These are phyloP conservation scores for Volvox carteri DNA, from an alignment of 163 green algal genomes.

Conservation along the genomic window DNA sequence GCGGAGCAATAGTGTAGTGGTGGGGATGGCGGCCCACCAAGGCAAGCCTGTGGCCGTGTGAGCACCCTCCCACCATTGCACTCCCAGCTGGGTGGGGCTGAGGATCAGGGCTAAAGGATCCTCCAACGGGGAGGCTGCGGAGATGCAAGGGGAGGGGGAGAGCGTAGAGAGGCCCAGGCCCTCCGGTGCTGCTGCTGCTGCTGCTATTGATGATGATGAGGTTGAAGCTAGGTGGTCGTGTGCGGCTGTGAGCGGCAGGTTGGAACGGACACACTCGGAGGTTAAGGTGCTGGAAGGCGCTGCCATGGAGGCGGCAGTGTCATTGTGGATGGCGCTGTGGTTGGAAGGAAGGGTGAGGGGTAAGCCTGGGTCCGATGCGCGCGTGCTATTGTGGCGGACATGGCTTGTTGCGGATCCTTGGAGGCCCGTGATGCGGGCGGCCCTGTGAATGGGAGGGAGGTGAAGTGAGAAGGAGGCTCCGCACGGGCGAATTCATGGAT, in stretches of 20 bases:
- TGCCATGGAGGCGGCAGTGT: background rate
- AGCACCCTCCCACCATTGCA: slow-evolving; percentile 51
- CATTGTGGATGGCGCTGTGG: background rate
- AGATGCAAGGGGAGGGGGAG: background rate
- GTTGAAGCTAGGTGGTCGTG: too few species aligned
- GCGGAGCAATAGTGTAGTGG: slow-evolving; percentile 35
- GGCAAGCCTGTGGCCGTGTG: slow-evolving; percentile 46
- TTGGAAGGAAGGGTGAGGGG: background rate
- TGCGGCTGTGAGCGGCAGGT: background rate
- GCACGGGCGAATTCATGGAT: too few species aligned
- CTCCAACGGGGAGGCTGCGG: slow-evolving; percentile 17
- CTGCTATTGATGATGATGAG: too few species aligned
- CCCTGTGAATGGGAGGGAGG: background rate
- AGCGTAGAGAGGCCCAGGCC: background rate
- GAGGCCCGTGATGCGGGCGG: background rate
- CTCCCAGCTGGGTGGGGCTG: slow-evolving; percentile 47
- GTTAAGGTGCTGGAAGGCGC: too few species aligned
- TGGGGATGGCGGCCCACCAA: slow-evolving; percentile 62
- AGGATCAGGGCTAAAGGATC: slow-evolving; percentile 25
- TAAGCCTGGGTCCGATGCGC: background rate
- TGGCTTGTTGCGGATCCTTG: background rate
- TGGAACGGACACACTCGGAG: too few species aligned
- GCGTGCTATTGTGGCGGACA: background rate
- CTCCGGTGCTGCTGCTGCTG: background rate
- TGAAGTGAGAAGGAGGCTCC: background rate